Evolutionary conservation across 2,329 filamentous ascomycete genomes (phyloP), one percentile per base, ranked within the genome.

Genomic region (Cladobotryum protrusum): DNA sequence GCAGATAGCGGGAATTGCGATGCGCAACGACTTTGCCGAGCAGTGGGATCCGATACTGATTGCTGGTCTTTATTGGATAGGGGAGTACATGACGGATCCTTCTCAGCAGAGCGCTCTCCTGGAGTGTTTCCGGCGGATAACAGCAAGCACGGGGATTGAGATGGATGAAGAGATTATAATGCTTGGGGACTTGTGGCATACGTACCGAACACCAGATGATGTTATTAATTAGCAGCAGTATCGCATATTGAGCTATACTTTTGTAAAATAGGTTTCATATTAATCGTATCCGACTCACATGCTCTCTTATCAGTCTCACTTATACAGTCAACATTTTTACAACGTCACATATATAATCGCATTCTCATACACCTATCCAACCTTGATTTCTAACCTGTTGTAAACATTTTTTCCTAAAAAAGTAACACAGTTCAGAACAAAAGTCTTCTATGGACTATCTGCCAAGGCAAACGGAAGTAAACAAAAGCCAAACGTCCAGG

Each of bases 11-110:
- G 62, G 63, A 3, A 45, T 62, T 5, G 59, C 56, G 13, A 47
- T 57, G 1, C 61, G 60, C 44, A 66, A 66, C 33, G 61, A 56
- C 14, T 64, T 63, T 36, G 50, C 54, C 1, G 63, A 65, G 45
- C 63, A 65, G 17, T 66, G 63, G 63, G 63, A 66, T 35, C 63
- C 63, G 2, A 57, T 66, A 3, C 52, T 64, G 2, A 47, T 66
- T 14, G 56, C 59, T 1, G 57, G 57, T 1, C 43, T 66, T 2
- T 43, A 65, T 8, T 52, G 59, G 14, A 53, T 62, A 40, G 61
- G 61, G 6, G 55, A 50, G 13, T 56, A 57, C 24, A 57, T 62
- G 54, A 62, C 60, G 32, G 60, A 64, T 46, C 32, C 47, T n/a
- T 58, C 61, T 7, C 62, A 63, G 42, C 62, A 64, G 40, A 43